These are phyloP conservation scores for Jaenimonas drosophilae DNA, from an alignment of 208 protist genomes.

Conservation along the genomic window DNA sequence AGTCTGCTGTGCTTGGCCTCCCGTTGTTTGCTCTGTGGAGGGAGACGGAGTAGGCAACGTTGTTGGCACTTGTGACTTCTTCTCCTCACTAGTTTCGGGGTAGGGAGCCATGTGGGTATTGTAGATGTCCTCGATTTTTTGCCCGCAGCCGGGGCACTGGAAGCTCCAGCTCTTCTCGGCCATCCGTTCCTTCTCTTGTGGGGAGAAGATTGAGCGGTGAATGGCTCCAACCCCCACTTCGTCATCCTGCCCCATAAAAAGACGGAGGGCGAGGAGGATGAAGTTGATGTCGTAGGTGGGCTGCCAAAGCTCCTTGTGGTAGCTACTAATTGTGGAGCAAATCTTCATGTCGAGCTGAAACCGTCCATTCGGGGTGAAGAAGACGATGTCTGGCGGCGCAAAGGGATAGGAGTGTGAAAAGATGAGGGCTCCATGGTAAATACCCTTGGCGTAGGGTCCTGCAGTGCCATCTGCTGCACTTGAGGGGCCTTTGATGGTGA, in stretches of 20 bases:
- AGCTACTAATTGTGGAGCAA: constrained; percentile 80
- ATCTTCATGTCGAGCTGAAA: constrained; percentile 76
- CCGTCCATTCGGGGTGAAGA: constrained; percentile 83
- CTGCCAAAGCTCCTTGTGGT: constrained; percentile 86
- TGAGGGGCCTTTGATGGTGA: constrained; percentile 92
- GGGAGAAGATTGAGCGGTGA: too few relatives aligned
- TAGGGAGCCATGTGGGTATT: too few relatives aligned
- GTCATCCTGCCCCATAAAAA: constrained; percentile 84
- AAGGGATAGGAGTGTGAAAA: constrained; percentile 85
- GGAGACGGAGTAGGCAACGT: too few relatives aligned
- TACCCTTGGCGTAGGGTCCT: constrained; percentile 46
- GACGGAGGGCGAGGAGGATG: constrained; percentile 53
- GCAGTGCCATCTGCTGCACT: neutral
- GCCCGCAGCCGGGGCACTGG: too few relatives aligned
- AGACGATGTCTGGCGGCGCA: constrained; percentile 77
- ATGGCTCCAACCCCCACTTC: constrained; percentile 65
- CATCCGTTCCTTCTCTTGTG: too few relatives aligned
- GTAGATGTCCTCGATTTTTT: too few relatives aligned
- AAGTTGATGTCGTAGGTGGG: constrained; percentile 64
- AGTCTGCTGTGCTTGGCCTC: too few relatives aligned
- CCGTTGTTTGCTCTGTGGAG: too few relatives aligned
- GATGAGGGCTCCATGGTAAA: constrained; percentile 81
- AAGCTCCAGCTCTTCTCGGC: too few relatives aligned
- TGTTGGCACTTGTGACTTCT: too few relatives aligned
- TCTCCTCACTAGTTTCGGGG: too few relatives aligned